A percentile compares a stretch with the other conserved stretches of the same genome.
These are phyloP conservation scores for Rhizopogon vinicolor DNA, from an alignment of 768 basidiomycete genomes.

Conservation along the genomic window DNA sequence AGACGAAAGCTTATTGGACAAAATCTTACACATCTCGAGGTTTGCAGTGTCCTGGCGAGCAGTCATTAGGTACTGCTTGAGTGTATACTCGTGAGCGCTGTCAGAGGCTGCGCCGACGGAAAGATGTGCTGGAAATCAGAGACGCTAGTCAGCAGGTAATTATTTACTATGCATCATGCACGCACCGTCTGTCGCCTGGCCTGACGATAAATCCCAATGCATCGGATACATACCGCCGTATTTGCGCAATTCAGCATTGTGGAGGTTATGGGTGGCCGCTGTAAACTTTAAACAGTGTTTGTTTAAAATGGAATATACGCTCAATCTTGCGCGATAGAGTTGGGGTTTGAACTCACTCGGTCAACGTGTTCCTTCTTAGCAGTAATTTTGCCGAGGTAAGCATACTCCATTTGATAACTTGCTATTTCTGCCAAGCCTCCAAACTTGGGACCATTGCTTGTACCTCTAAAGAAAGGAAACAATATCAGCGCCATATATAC, in stretches of 20 bases:
- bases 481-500: not conserved
- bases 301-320: not conserved
- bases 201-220: slow-evolving; percentile 47
- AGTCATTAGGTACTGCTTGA: slow-evolving; percentile 70
- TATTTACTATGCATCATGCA: slow-evolving; percentile 5
- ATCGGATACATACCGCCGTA: slow-evolving; percentile 65
- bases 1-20: not conserved
- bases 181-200: slow-evolving; percentile 43
- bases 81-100: slow-evolving; percentile 73
- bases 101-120: slow-evolving; percentile 68
- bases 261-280: slow-evolving; percentile 44
- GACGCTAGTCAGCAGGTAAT: not conserved
- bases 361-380: slow-evolving; percentile 61
- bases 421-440: slow-evolving; percentile 75
- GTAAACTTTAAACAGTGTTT: slow-evolving; percentile 33
- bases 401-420: slow-evolving; percentile 79
- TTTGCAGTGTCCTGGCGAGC: slow-evolving; percentile 54
- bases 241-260: slow-evolving; percentile 36
- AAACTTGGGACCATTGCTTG: slow-evolving; percentile 24
- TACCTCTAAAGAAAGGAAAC: not conserved
- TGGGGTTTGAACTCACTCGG: slow-evolving; percentile 36
- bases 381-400: slow-evolving; percentile 76
- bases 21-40: slow-evolving; percentile 60
- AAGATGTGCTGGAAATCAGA: slow-evolving; percentile 30
- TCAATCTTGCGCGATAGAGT: not conserved